A percentile compares a stretch with the other conserved stretches of the same genome.
Evolutionary conservation across 2,329 filamentous ascomycete genomes (phyloP).

Genomic region (Clarireedia homoeocarpa): DNA sequence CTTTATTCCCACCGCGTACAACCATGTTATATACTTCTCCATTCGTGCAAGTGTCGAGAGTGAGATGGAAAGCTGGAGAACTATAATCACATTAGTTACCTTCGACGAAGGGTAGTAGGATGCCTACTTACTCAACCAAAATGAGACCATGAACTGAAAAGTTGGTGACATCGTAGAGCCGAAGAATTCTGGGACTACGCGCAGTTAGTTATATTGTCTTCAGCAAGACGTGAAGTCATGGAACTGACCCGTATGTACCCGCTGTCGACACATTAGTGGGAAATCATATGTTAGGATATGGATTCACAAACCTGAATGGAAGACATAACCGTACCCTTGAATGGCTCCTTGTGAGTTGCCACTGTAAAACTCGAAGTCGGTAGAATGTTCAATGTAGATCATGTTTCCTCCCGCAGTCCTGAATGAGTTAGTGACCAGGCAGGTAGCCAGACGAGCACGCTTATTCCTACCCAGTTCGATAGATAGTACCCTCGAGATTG

Average conservation of each 20-base stretch:
- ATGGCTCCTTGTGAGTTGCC: slow-evolving; percentile 43
- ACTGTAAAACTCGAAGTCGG: slow-evolving; percentile 47
- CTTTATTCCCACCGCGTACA: slow-evolving; percentile 43
- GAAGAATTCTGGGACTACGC: slow-evolving; percentile 18
- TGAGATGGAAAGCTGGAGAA: slow-evolving; percentile 33
- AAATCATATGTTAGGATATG: not conserved
- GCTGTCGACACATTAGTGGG: not conserved
- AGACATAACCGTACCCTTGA: slow-evolving; percentile 44
- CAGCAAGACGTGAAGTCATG: no score
- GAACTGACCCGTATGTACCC: slow-evolving; percentile 3
- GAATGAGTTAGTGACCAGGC: not conserved
- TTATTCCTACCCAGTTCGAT: slow-evolving; percentile 35
- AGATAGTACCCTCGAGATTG: slow-evolving; percentile 45
- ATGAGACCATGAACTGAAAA: slow-evolving; percentile 23
- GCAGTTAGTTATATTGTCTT: not conserved
- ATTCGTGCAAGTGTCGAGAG: slow-evolving; percentile 41
- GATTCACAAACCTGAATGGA: slow-evolving; percentile 28
- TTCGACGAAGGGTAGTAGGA: not conserved
- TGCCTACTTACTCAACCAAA: slow-evolving; percentile 17
- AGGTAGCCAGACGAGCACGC: not conserved
- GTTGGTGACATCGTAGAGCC: slow-evolving; percentile 14
- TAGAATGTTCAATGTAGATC: slow-evolving; percentile 41
- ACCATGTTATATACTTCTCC: slow-evolving; percentile 49
- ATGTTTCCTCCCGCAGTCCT: slow-evolving; percentile 40
- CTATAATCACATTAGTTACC: slow-evolving; percentile 10